These are phyloP conservation scores for Physocladia obscura DNA, from an alignment of 192 early-diverging fungal genomes.

Conservation along the genomic window DNA sequence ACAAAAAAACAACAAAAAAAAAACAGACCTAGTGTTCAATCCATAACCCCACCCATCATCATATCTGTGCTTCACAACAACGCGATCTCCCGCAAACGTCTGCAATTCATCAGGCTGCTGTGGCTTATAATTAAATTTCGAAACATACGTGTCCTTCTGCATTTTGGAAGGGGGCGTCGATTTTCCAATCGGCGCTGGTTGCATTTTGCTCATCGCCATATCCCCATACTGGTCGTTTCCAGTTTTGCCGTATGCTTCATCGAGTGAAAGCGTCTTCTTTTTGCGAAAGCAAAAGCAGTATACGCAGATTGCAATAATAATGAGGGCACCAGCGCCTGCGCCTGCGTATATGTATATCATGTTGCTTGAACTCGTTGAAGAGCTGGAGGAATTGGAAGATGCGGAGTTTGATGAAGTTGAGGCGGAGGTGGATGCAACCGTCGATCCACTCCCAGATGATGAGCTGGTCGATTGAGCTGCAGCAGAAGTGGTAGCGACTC, in stretches of 20 bases:
- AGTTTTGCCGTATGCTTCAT: not conserved
- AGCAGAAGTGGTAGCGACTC: not conserved
- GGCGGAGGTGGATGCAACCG: not conserved
- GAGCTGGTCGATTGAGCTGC: not conserved
- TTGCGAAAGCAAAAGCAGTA: constrained; percentile 13
- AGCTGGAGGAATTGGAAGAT: not conserved
- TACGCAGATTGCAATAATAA: not conserved
- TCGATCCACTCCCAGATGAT: not conserved
- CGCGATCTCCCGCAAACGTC: constrained; percentile 33
- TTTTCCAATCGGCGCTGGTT: not conserved
- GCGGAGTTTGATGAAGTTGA: not conserved
- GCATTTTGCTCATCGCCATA: not conserved
- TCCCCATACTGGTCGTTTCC: not conserved
- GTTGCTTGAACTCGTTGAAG: not conserved
- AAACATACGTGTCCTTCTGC: not conserved
- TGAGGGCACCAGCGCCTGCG: not conserved
- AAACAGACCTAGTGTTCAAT: not conserved
- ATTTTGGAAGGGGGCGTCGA: not conserved
- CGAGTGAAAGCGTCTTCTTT: not conserved
- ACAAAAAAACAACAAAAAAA: constrained; percentile 6
- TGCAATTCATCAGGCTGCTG: not conserved
- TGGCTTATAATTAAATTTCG: constrained; percentile 1
- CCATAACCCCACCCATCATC: constrained; percentile 40
- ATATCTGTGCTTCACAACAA: constrained; percentile 46
- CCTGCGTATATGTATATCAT: constrained; percentile 20